A percentile compares a stretch with the other conserved stretches of the same genome.
phyloP scores from a whole-genome alignment of 352 stramenopile species.

The Pythium phragmitis region DNA sequence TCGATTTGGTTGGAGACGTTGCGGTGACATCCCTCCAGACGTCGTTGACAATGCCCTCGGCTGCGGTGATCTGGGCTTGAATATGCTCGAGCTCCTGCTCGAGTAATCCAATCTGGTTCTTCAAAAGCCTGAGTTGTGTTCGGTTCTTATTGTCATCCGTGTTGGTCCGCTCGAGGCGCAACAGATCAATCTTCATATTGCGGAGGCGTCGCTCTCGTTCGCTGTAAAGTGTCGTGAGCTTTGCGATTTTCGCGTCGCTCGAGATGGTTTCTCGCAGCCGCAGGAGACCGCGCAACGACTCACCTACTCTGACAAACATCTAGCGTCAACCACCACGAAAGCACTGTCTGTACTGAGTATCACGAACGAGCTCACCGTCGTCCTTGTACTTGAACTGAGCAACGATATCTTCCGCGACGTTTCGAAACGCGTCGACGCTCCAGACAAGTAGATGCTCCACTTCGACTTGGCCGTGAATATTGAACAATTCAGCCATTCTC shows the following conservation, averaged over 20 bases:
- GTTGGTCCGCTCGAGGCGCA: conserved; percentile 57
- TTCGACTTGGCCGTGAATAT: conserved; percentile 6
- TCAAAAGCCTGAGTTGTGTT: conserved; percentile 51
- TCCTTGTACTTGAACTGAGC: conserved; percentile 84
- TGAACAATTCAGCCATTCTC: conserved; percentile 30
- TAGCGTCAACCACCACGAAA: neutral
- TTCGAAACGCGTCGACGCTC: conserved; percentile 47
- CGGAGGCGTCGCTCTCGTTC: conserved; percentile 52
- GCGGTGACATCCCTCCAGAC: conserved; percentile 57
- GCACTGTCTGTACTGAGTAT: neutral
- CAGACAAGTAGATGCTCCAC: conserved; percentile 48
- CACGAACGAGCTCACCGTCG: conserved; percentile 37
- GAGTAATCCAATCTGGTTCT: conserved; percentile 57
- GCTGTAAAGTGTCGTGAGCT: conserved; percentile 36
- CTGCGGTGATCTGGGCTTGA: conserved; percentile 45
- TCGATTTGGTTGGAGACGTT: conserved; percentile 11
- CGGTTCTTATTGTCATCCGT: conserved; percentile 44
- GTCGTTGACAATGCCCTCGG: conserved; percentile 50
- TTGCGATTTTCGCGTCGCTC: conserved; percentile 54
- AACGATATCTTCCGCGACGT: conserved; percentile 68
- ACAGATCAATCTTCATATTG: conserved; percentile 60
- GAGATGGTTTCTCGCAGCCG: conserved; percentile 71
- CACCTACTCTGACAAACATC: conserved; percentile 36
- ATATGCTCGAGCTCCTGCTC: conserved; percentile 66
- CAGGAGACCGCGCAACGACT: conserved; percentile 63